Conservation (phyloP, 139 green algal species). For the Zygnema circumcarinatum region DNA sequence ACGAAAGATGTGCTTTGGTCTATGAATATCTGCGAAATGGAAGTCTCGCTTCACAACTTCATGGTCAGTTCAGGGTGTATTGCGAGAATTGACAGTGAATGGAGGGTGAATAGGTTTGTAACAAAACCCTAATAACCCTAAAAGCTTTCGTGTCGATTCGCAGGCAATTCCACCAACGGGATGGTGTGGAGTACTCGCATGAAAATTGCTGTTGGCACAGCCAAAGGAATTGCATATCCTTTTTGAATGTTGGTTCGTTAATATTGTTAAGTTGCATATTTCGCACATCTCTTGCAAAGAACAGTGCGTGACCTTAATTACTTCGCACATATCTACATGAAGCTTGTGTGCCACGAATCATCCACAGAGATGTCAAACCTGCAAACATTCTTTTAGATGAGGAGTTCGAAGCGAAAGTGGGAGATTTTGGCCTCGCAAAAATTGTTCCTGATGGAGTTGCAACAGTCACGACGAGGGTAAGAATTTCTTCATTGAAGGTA, state of each 20-base stretch:
- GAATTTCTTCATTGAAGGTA: neutral
- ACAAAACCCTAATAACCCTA: neutral
- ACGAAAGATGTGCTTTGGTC: slow-evolving; percentile 42
- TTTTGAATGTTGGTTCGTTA: neutral
- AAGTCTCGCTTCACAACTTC: slow-evolving; percentile 31
- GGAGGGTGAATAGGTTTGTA: slow-evolving; percentile 4
- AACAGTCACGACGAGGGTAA: slow-evolving; percentile 31
- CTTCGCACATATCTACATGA: slow-evolving; percentile 25
- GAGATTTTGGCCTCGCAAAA: slow-evolving; percentile 46
- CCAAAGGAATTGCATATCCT: slow-evolving; percentile 26
- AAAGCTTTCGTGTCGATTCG: neutral
- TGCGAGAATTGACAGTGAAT: neutral
- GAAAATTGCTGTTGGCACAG: neutral
- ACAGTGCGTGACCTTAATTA: neutral
- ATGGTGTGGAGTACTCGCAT: slow-evolving; percentile 12
- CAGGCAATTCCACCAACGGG: neutral
- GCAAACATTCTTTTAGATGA: slow-evolving; percentile 37
- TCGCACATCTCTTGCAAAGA: neutral
- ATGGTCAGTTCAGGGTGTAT: slow-evolving; percentile 33
- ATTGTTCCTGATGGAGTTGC: slow-evolving; percentile 12
- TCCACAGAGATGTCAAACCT: slow-evolving; percentile 37
- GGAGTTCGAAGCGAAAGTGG: slow-evolving; percentile 34
- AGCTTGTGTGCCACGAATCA: slow-evolving; percentile 31
- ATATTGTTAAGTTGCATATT: no score
- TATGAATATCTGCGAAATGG: slow-evolving; percentile 62